Conservation (phyloP, 164 flowering plant genomes). For the Liriodendron chinense region DNA sequence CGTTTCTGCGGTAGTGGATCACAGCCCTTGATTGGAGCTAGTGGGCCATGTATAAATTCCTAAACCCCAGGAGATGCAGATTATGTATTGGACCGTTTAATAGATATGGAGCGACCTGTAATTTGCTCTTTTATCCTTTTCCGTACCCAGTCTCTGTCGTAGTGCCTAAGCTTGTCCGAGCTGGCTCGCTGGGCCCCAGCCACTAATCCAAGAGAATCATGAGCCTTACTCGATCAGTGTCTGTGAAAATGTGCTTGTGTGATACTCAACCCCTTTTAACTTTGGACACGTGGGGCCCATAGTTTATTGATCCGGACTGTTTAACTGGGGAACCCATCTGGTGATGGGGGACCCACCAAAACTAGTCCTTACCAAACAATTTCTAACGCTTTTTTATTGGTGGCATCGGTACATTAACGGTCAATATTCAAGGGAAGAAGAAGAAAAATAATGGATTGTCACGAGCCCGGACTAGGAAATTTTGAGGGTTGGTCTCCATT, state of each 20-base stretch:
- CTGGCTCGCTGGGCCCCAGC: not conserved
- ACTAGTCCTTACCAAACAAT: not conserved
- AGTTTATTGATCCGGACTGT: not conserved
- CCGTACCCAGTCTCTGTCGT: not conserved
- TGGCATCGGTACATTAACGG: too few relatives aligned
- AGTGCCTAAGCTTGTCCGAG: not conserved
- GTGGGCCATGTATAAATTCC: not conserved
- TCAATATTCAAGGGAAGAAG: too few relatives aligned
- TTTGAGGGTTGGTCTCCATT: too few relatives aligned
- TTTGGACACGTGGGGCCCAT: not conserved
- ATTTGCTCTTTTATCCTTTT: not conserved
- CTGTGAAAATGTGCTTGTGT: not conserved
- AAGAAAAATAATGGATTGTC: too few relatives aligned
- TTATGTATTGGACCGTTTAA: not conserved
- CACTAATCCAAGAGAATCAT: too few relatives aligned
- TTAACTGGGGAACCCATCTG: not conserved
- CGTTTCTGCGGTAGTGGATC: not conserved
- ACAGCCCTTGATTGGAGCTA: not conserved
- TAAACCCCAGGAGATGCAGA: slow-evolving; percentile 1
- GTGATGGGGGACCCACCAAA: not conserved
- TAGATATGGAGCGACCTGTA: not conserved
- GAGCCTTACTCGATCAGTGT: not conserved
- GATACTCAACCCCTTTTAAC: not conserved
- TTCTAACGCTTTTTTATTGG: too few relatives aligned
- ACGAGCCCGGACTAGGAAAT: too few relatives aligned